Evolutionary conservation across 306 rosid genomes (phyloP), one percentile per base, ranked within the genome.

Genomic region (Glycine tomentella): DNA sequence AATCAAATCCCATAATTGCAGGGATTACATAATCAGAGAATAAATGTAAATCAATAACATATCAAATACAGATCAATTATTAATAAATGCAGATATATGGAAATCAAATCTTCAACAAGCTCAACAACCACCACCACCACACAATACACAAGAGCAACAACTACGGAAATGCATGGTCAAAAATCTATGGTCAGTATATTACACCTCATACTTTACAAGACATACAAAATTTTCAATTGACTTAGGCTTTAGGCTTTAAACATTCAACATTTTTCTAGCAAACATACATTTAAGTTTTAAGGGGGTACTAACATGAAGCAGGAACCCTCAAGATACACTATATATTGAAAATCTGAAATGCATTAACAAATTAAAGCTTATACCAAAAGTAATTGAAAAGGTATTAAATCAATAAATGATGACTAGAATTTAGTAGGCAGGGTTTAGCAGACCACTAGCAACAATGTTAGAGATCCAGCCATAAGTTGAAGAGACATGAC

Each of bases 241-340:
- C 72, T 62, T 25, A 42, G 38, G 65, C 45, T 72, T 16, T 33
- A 31, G 63, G 69, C 69, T 53, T 38, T 72, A 72, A 62, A 70
- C 42, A 52, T 72, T 65, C 49, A 42, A 53, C 15, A 13, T 44
- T 77, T 77, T 69, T 82, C 71, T 46, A 57, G 46, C 11, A 25
- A 59, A 58, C 13, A 9, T 46, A 14, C 40, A 46, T 16, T 68
- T 40, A 44, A n/a, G 71, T 50, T 48, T 50, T 49, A 20, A 74
- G 70, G 34, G 75, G 72, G 65, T 16, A 45, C 45, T 62, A 38
- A 38, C 44, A 38, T 38, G 73, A 66, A 81, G 76, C 6, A 67
- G 49, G 61, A 59, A 20, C 20, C 63, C 6, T 33, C 53, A 65
- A 51, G 79, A 72, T 40, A 49, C 7, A n/a, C 16, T 34, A 69